A percentile compares a stretch with the other conserved stretches of the same genome.
Evolutionary conservation across 179 eudicot species (phyloP).

Genomic region (Gypsophila paniculata): DNA sequence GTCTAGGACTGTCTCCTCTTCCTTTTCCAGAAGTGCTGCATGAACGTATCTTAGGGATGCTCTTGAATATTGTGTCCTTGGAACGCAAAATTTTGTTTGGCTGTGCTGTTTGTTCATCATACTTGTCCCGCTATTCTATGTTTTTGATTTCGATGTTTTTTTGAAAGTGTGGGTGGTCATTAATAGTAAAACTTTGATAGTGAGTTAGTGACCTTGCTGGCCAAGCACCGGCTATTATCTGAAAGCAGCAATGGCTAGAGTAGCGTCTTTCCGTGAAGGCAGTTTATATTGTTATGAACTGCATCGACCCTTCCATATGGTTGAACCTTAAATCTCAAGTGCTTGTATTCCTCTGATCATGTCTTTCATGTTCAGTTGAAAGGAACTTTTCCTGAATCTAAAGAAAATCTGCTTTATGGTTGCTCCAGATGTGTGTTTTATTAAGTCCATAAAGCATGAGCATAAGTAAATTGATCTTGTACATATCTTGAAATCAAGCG

Average conservation of each 20-base stretch:
- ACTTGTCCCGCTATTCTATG: background rate
- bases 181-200: background rate
- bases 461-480: background rate
- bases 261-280: background rate
- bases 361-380: background rate
- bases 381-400: background rate
- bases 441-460: background rate
- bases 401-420: background rate
- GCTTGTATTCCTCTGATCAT: background rate
- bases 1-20: background rate
- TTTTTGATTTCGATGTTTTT: background rate
- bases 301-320: background rate
- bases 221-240: no score
- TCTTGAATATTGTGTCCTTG: background rate
- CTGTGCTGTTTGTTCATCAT: slow-evolving; percentile 3
- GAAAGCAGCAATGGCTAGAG: slow-evolving; percentile 2
- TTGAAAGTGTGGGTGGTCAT: background rate
- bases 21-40: background rate
- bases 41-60: background rate
- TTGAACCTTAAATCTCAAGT: background rate
- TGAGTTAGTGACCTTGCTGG: no score
- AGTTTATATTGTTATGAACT: background rate
- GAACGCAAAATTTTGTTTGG: background rate
- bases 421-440: background rate
- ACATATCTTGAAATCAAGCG: background rate